Conservation (phyloP, 2,329 filamentous ascomycete species). For the Cladosporium sp. region DNA sequence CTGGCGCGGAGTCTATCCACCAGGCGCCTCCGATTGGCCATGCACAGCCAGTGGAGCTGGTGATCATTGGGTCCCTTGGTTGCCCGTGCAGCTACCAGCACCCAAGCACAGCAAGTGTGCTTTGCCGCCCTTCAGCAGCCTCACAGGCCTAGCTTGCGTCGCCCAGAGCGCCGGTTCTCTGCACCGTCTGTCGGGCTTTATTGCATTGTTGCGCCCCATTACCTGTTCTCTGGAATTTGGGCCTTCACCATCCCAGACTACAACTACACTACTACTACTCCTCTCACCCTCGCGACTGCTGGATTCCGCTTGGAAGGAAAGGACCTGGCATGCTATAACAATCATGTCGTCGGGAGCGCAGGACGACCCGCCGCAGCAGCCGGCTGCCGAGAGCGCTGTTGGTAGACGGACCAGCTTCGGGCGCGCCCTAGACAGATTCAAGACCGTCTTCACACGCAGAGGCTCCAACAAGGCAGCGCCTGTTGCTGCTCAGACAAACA, state of each 20-base stretch:
- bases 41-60: neutral
- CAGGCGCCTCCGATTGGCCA: constrained; percentile 10
- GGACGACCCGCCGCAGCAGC: constrained; percentile 19
- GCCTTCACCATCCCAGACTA: neutral
- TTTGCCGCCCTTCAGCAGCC: constrained; percentile 20
- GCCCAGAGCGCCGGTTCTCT: constrained; percentile 14
- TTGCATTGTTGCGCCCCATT: constrained; percentile 16
- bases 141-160: constrained; percentile 10
- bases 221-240: constrained; percentile 7
- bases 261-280: neutral
- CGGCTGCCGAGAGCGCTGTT: constrained; percentile 13
- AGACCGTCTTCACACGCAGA: constrained; percentile 29
- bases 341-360: constrained; percentile 19
- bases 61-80: constrained; percentile 6
- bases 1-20: constrained; percentile 6
- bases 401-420: constrained; percentile 29
- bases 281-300: neutral
- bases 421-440: constrained; percentile 30
- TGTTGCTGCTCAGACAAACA: neutral
- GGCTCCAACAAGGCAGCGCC: constrained; percentile 22
- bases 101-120: neutral
- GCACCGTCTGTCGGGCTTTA: constrained; percentile 20
- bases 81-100: constrained; percentile 8
- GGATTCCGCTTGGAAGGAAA: neutral
- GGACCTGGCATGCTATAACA: constrained; percentile 8